Conservation (phyloP, 2,329 filamentous ascomycete genomes). For the Raffaelea deltoideospora region DNA sequence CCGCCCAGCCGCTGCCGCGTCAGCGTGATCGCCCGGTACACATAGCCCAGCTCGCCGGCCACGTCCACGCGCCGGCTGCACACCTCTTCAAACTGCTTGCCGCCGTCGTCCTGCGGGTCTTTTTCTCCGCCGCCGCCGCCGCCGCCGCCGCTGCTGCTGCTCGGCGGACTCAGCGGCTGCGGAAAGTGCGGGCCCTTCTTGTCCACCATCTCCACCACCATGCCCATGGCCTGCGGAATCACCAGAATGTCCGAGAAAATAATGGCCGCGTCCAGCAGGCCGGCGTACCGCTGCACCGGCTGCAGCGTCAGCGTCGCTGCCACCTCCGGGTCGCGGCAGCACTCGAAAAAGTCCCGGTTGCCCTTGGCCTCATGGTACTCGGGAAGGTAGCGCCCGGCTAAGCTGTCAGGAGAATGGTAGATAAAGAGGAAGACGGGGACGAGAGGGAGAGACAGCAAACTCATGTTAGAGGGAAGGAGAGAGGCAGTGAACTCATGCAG, state of each 20-base stretch:
- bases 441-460: too few relatives aligned
- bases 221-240: constrained; percentile 93
- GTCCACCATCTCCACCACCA: constrained; percentile 97
- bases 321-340: constrained; percentile 84
- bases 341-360: constrained; percentile 86
- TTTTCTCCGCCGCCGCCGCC: too few relatives aligned
- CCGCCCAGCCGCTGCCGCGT: constrained; percentile 79
- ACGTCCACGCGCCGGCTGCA: constrained; percentile 66
- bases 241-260: constrained; percentile 99
- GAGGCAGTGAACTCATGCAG: background rate
- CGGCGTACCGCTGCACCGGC: constrained; percentile 79
- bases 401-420: constrained; percentile 1
- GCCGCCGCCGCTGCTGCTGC: constrained; percentile 62
- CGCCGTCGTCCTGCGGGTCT: too few relatives aligned
- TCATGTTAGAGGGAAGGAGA: constrained; percentile 1
- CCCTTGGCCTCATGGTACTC: constrained; percentile 97
- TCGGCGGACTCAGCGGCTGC: constrained; percentile 49
- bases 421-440: too few relatives aligned
- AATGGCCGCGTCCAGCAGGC: constrained; percentile 88
- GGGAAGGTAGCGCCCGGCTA: constrained; percentile 89
- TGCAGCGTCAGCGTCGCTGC: constrained; percentile 89
- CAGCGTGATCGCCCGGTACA: constrained; percentile 87
- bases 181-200: constrained; percentile 96
- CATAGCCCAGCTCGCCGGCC: constrained; percentile 73
- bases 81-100: constrained; percentile 72